These are phyloP conservation scores for Capronia epimyces DNA, from an alignment of 2,329 filamentous ascomycete genomes.

Conservation along the genomic window DNA sequence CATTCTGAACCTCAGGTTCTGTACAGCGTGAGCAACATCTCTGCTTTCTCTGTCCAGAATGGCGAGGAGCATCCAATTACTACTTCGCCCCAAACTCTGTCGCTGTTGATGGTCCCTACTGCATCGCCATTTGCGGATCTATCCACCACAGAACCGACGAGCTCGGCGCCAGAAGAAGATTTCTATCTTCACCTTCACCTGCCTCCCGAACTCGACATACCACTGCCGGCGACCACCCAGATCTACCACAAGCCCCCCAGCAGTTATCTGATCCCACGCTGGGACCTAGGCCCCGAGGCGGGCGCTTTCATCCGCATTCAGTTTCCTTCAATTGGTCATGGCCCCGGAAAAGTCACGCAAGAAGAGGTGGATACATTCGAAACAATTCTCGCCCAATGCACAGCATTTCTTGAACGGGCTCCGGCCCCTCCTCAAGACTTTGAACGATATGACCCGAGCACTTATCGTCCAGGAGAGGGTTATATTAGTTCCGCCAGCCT, in stretches of 20 bases:
- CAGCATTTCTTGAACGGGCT: conserved; percentile 83
- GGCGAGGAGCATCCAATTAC: conserved; percentile 80
- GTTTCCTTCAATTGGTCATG: conserved; percentile 69
- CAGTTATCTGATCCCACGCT: conserved; percentile 90
- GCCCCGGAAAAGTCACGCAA: conserved; percentile 62
- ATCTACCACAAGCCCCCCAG: conserved; percentile 92
- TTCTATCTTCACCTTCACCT: conserved; percentile 96
- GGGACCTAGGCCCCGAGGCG: conserved; percentile 82
- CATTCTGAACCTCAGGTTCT: conserved; percentile 54
- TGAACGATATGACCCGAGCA: conserved; percentile 68
- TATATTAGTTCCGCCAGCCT: conserved; percentile 51
- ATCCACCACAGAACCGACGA: conserved; percentile 53
- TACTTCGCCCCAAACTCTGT: conserved; percentile 80
- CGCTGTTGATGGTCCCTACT: conserved; percentile 91
- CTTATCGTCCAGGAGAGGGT: conserved; percentile 72
- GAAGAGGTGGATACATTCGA: conserved; percentile 96
- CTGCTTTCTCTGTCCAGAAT: conserved; percentile 84
- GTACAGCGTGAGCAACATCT: conserved; percentile 67
- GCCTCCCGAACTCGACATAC: conserved; percentile 87
- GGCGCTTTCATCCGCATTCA: conserved; percentile 91
- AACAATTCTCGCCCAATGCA: conserved; percentile 96
- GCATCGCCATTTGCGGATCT: conserved; percentile 61
- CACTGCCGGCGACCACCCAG: conserved; percentile 89
- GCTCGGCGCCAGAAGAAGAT: conserved; percentile 66
- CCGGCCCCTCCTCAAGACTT: conserved; percentile 49